Conservation (phyloP, 2,329 filamentous ascomycete genomes). For the Hansfordia pulvinata region DNA sequence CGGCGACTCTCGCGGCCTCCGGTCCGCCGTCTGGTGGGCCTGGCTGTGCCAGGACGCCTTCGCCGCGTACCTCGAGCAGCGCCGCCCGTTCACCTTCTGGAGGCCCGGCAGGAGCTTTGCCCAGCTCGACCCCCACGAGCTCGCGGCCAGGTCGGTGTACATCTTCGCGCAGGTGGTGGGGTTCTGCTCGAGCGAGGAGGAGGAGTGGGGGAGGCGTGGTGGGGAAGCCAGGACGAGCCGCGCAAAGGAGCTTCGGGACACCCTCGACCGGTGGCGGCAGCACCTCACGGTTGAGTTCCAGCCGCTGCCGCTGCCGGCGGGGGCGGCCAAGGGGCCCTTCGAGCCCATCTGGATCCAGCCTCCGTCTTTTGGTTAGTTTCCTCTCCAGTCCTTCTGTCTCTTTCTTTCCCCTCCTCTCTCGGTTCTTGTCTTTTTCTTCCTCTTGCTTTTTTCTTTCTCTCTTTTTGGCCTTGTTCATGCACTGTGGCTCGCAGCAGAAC, state of each 20-base stretch:
- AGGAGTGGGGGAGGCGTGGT: slow-evolving; percentile 2
- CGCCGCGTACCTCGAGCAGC: slow-evolving; percentile 46
- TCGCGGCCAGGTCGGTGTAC: slow-evolving; percentile 38
- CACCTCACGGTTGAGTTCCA: slow-evolving; percentile 22
- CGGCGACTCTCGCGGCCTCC: slow-evolving; percentile 40
- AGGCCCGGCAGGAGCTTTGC: slow-evolving; percentile 32
- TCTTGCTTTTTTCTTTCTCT: too few relatives aligned
- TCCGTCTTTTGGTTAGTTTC: too few relatives aligned
- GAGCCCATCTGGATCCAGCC: slow-evolving; percentile 37
- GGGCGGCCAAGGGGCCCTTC: slow-evolving; percentile 17
- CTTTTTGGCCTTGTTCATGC: too few relatives aligned
- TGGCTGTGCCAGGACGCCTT: slow-evolving; percentile 55
- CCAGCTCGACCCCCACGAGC: slow-evolving; percentile 35
- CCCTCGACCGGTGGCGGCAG: slow-evolving; percentile 17
- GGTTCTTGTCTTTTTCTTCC: too few relatives aligned
- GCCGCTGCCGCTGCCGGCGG: slow-evolving; percentile 19
- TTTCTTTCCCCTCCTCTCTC: too few relatives aligned
- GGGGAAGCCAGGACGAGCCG: slow-evolving; percentile 4
- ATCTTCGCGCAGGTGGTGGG: slow-evolving; percentile 43
- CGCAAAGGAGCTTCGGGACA: slow-evolving; percentile 10
- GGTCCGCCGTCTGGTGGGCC: slow-evolving; percentile 49
- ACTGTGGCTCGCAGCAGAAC: too few relatives aligned
- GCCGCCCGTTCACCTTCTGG: slow-evolving; percentile 45
- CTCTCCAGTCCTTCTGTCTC: too few relatives aligned
- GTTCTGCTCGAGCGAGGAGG: slow-evolving; percentile 33